Base-by-base conservation (phyloP, 2,329 filamentous ascomycete species). In the Sarocladiaceae sp. region DNA sequence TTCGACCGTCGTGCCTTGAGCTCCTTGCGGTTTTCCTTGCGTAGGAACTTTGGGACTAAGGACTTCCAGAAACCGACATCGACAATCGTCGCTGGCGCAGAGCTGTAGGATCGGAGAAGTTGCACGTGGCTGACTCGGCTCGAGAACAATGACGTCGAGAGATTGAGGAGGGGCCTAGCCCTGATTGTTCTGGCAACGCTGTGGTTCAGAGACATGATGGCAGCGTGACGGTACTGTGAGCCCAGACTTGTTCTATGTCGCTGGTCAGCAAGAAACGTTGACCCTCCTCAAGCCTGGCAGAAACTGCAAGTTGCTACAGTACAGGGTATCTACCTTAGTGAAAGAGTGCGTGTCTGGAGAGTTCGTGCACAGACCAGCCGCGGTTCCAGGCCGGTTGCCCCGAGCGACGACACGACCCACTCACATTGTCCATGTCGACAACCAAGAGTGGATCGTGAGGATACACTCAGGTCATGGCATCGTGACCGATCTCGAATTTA, bases 21-120 rank as follows among this genome's bases (percentile, higher is more conserved):
- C 15, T 59, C 63, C 55, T 62, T 62, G 51, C 61, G 66, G 50
- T 69, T 74, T 58, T 71, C 64, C 47, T 65, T 68, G 55, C 82
- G 80, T 42, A 85, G 62, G n/a, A 81, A 78, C 59, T 86, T 88
- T 2, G 88, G 87, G 47, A 91, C 70, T 55, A 91, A 70, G 10
- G 78, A 80, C 59, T 76, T 80, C 88, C 88, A 91, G 66, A 90
- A 84, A 10, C 80, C 80, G 5, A 74, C 57, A 58, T 84, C 76
- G 22, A 72, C 69, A 51, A 86, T 69, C 37, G 74, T 76, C n/a
- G 76, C 79, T 10, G 76, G 64, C 11, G 63, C 62, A 1, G 71
- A 48, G 26, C 47, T 50, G 47, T 50, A 50, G 20, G 47, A 33
- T 7, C 31, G 47, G 4, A n/a, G 7, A 8, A 12, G 25, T 28